Base-by-base conservation (phyloP, 108 stramenopile species). In the Chaetoceros tenuissimus region DNA sequence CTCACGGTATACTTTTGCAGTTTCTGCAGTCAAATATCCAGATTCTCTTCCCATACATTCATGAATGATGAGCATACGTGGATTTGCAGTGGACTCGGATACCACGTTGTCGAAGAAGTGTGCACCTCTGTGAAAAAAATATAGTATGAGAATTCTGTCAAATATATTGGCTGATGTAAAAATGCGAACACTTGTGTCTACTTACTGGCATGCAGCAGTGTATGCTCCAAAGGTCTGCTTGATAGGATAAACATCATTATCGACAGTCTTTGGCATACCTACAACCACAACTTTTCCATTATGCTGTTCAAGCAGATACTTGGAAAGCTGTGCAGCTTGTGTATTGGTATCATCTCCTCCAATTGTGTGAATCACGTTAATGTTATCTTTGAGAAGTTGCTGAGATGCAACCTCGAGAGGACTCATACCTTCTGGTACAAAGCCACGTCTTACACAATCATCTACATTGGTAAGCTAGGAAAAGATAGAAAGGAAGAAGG, bases 321-420 rank as follows among this genome's bases (percentile, higher is more conserved):
- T 79, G 29, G 89, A 84, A 16, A 94, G 78, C 24, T 77, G 73
- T 18, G 89, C 93, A 27, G 93, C 93, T 59, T 94, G 93, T 16
- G 93, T 94, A 69, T 89, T 94, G 58, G 93, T 94, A 50, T 94
- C 93, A 62, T 94, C 93, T 28, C 93, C 93, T 21, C 93, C 93
- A 61, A 94, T 91, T 31, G 93, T 94, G 73, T 94, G 93, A 40
- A 94, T 62, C 51, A 94, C 85, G 50, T 85, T 78, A 49, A 89
- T 71, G 27, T 86, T 57, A 62, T 88, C 87, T 48, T 72, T 77
- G 63, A 89, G 66, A 46, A 92, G 69, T 52, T 73, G 85, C 51
- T 87, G 83, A 24, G 93, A 71, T 23, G 93, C 89, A 27, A 87
- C 84, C 60, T 89, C 87, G 19, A 94, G 77, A 16, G 93, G 87